These are phyloP conservation scores for Solanum ossicruentum DNA, from an alignment of 257 asterid genomes.

Conservation along the genomic window DNA sequence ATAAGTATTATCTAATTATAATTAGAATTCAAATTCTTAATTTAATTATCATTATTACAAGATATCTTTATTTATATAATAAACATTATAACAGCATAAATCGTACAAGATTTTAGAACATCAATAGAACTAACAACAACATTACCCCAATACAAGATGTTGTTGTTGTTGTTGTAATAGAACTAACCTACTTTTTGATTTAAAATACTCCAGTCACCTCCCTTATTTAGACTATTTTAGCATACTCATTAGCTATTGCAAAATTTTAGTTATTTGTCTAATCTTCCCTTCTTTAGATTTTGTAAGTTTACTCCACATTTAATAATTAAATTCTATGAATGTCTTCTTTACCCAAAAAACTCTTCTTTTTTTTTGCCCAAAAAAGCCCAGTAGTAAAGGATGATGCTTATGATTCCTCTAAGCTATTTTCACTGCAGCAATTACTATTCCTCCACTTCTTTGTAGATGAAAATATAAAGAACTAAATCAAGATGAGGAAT, in stretches of 20 bases:
- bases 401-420: background rate
- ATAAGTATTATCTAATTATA: too few species aligned
- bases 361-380: background rate
- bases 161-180: too few species aligned
- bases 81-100: background rate
- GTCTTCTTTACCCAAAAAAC: background rate
- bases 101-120: background rate
- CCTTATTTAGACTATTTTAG: background rate
- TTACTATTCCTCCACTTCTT: background rate
- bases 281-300: background rate
- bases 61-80: too few species aligned
- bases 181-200: background rate
- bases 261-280: background rate
- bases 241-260: background rate
- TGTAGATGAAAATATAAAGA: background rate
- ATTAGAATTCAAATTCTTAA: too few species aligned
- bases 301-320: background rate
- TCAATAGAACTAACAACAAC: background rate
- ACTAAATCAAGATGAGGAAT: background rate
- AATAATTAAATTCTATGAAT: background rate
- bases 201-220: background rate
- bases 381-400: background rate
- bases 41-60: too few species aligned
- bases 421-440: background rate
- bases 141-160: too few species aligned